Evolutionary conservation across 371 early-diverging fungal species (phyloP).

Genomic region (Paraphysoderma sedebokerense): DNA sequence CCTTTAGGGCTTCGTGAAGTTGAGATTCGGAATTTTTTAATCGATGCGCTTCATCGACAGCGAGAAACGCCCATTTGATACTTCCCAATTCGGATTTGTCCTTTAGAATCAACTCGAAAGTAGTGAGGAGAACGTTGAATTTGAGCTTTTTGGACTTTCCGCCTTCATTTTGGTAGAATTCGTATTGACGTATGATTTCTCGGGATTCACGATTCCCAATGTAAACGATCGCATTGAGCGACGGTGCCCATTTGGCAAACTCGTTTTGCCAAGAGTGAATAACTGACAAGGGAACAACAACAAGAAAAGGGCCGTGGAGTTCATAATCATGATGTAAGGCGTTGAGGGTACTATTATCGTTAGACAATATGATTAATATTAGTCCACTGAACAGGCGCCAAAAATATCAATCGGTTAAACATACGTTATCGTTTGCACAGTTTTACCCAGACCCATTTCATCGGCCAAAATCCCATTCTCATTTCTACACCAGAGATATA

Average conservation of each 20-base stretch:
- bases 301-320: conserved; percentile 84
- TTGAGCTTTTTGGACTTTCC: conserved; percentile 34
- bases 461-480: conserved; percentile 91
- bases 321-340: conserved; percentile 70
- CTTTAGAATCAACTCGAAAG: conserved; percentile 85
- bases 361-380: too few species aligned
- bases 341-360: too few species aligned
- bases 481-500: conserved; percentile 90
- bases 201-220: conserved; percentile 69
- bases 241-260: conserved; percentile 86
- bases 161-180: conserved; percentile 43
- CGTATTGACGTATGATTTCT: conserved; percentile 71
- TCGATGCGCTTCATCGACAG: conserved; percentile 84
- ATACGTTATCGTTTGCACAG: conserved; percentile 95
- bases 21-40: conserved; percentile 78
- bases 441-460: conserved; percentile 97
- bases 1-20: conserved; percentile 58
- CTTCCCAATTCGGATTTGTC: conserved; percentile 57
- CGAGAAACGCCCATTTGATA: conserved; percentile 70
- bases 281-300: conserved; percentile 91
- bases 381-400: too few species aligned
- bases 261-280: conserved; percentile 88
- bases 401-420: too few species aligned
- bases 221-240: conserved; percentile 77
- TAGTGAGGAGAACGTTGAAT: conserved; percentile 86